Evolutionary conservation across 148 eudicot genomes (phyloP).

Genomic region (Rhododendron ovatum): DNA sequence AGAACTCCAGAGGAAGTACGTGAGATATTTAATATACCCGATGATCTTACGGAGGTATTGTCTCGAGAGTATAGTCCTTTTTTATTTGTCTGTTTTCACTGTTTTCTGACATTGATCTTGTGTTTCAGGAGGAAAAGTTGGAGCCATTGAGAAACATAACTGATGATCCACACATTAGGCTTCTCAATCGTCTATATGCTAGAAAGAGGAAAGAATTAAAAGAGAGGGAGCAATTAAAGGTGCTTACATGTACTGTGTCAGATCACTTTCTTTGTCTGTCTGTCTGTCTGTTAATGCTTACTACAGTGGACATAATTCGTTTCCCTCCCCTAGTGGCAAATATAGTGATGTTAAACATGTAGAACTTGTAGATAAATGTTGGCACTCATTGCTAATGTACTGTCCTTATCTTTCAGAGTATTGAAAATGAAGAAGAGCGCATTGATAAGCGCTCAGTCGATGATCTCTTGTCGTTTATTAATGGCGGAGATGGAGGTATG

Average conservation of each 20-base stretch:
- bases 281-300: neutral
- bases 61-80: slow-evolving; percentile 10
- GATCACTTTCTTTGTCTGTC: neutral
- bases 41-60: slow-evolving; percentile 80
- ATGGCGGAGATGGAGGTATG: slow-evolving; percentile 63
- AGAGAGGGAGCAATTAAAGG: slow-evolving; percentile 63
- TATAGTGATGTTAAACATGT: neutral
- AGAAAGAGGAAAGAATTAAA: slow-evolving; percentile 79
- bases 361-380: neutral
- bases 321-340: slow-evolving; percentile 6
- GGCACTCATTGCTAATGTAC: slow-evolving; percentile 2
- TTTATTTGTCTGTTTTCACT: neutral
- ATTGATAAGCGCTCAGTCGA: slow-evolving; percentile 79
- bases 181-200: slow-evolving; percentile 76
- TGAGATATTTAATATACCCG: slow-evolving; percentile 69
- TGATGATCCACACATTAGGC: slow-evolving; percentile 81
- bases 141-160: slow-evolving; percentile 76
- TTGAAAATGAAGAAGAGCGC: slow-evolving; percentile 56
- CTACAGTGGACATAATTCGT: neutral
- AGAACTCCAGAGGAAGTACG: slow-evolving; percentile 81
- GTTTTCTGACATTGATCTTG: slow-evolving; percentile 14
- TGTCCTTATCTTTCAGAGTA: slow-evolving; percentile 38
- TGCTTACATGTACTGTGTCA: slow-evolving; percentile 16
- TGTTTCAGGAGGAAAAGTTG: slow-evolving; percentile 77
- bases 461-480: slow-evolving; percentile 78